These are phyloP conservation scores for Balakata baccata DNA, from an alignment of 345 rosid genomes.

Conservation along the genomic window DNA sequence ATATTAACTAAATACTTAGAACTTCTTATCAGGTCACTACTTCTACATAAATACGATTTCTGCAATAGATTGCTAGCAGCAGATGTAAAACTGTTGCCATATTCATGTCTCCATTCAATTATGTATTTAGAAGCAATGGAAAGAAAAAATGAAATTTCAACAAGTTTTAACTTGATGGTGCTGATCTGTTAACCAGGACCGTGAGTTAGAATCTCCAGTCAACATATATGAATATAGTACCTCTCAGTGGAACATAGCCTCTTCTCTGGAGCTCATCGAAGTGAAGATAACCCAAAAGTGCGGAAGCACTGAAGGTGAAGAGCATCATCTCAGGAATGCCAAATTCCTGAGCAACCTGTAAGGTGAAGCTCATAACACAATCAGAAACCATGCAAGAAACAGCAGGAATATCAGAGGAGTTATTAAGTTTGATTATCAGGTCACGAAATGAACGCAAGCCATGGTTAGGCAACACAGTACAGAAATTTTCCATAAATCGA, in stretches of 20 bases:
- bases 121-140: too few relatives aligned
- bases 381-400: conserved; percentile 8
- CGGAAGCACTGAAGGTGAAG: not conserved
- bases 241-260: conserved; percentile 2
- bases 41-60: too few relatives aligned
- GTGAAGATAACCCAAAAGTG: not conserved
- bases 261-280: not conserved
- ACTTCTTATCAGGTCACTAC: too few relatives aligned
- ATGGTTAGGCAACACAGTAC: not conserved
- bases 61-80: too few relatives aligned
- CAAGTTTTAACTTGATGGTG: too few relatives aligned
- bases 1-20: too few relatives aligned
- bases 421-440: conserved; percentile 5
- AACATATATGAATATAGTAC: not conserved
- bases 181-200: too few relatives aligned
- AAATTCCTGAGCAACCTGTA: not conserved
- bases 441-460: not conserved
- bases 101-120: too few relatives aligned
- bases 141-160: too few relatives aligned
- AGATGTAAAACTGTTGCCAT: too few relatives aligned
- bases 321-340: not conserved
- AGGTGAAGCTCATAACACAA: not conserved
- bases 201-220: too few relatives aligned
- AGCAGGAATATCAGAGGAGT: not conserved
- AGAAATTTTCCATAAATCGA: not conserved